A percentile compares a stretch with the other conserved stretches of the same genome.
phyloP scores from a whole-genome alignment of 768 basidiomycete genomes.

The Suillus clintonianus region DNA sequence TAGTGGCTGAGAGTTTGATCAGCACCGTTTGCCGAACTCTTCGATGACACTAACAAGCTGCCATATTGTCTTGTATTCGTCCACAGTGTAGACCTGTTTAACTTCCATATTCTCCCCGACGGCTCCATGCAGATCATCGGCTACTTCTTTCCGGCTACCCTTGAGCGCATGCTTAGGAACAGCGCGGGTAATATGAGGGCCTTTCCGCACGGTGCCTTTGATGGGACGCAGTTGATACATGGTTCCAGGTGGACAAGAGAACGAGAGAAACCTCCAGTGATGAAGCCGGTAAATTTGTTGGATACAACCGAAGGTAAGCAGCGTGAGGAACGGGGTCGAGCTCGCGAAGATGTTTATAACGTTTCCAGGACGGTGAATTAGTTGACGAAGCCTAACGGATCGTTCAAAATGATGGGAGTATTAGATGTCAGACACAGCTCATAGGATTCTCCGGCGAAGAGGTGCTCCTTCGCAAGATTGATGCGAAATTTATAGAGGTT shows the following conservation, averaged over 20 bases:
- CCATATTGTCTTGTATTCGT: slow-evolving; percentile 94
- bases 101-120: slow-evolving; percentile 83
- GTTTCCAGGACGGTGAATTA: slow-evolving; percentile 58
- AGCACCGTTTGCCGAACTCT: slow-evolving; percentile 44
- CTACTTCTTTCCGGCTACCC: slow-evolving; percentile 84
- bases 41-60: slow-evolving; percentile 94
- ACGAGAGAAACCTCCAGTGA: slow-evolving; percentile 91
- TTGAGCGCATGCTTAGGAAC: slow-evolving; percentile 64
- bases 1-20: slow-evolving; percentile 38
- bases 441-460: slow-evolving; percentile 87
- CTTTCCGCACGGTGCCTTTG: slow-evolving; percentile 87
- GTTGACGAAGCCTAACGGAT: slow-evolving; percentile 20
- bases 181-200: slow-evolving; percentile 59
- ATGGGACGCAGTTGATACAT: slow-evolving; percentile 88
- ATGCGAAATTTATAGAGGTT: slow-evolving; percentile 69
- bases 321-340: slow-evolving; percentile 90
- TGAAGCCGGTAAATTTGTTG: slow-evolving; percentile 78
- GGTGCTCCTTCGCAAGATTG: slow-evolving; percentile 65
- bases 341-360: slow-evolving; percentile 69
- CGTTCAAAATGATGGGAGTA: slow-evolving; percentile 56
- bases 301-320: slow-evolving; percentile 75
- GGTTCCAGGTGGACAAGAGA: slow-evolving; percentile 59
- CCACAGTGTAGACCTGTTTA: slow-evolving; percentile 82
- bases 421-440: slow-evolving; percentile 88
- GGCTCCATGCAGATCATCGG: slow-evolving; percentile 86